Evolutionary conservation across 345 rosid genomes (phyloP).

Genomic region (Dovyalis caffra): DNA sequence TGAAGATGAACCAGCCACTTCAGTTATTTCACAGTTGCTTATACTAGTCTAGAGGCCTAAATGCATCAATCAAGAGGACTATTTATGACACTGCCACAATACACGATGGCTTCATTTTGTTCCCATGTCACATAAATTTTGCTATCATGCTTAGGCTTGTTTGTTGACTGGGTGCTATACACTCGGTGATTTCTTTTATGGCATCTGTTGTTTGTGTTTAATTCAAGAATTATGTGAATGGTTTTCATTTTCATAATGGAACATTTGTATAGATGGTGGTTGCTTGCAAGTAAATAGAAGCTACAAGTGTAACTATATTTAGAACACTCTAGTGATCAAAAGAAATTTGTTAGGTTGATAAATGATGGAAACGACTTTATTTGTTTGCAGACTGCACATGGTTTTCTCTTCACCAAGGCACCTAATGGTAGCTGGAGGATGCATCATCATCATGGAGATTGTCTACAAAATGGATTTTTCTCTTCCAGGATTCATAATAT

Average conservation of each 20-base stretch:
- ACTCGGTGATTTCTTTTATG: background rate
- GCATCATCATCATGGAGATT: slow-evolving; percentile 80
- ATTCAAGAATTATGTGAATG: background rate
- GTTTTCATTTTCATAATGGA: background rate
- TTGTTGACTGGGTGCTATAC: background rate
- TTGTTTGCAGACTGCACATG: slow-evolving; percentile 73
- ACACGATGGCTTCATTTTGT: background rate
- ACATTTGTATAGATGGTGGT: background rate
- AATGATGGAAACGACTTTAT: background rate
- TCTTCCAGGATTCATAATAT: slow-evolving; percentile 70
- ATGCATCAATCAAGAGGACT: background rate
- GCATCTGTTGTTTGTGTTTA: background rate
- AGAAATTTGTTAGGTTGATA: too few species aligned
- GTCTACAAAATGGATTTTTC: slow-evolving; percentile 84
- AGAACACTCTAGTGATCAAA: background rate
- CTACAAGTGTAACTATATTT: background rate
- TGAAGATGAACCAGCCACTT: background rate
- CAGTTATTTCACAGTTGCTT: background rate
- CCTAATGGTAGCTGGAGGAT: slow-evolving; percentile 80
- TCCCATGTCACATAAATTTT: background rate
- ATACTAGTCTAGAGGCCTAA: background rate
- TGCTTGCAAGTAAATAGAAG: background rate
- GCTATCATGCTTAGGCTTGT: background rate
- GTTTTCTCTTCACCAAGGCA: slow-evolving; percentile 99
- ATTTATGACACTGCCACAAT: background rate